phyloP scores from a whole-genome alignment of 2,329 filamentous ascomycete genomes.

The Purpureocillium takamizusanense region DNA sequence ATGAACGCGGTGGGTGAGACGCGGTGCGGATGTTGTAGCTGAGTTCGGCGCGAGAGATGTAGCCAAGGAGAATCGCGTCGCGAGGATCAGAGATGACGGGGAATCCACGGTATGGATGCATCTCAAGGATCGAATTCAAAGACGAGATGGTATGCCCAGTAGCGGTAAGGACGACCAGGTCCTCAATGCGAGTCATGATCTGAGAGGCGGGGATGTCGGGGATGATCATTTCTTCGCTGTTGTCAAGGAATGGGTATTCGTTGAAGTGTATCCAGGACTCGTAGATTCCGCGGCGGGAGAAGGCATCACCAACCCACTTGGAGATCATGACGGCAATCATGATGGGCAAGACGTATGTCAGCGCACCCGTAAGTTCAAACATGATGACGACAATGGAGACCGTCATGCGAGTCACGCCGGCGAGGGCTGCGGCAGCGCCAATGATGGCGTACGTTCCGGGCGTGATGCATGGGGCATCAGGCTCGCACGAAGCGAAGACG shows the following conservation, averaged over 20 bases:
- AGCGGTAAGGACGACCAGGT: conserved; percentile 79
- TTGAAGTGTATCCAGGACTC: conserved; percentile 97
- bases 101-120: conserved; percentile 79
- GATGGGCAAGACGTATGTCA: conserved; percentile 94
- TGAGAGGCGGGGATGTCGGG: conserved; percentile 80
- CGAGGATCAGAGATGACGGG: conserved; percentile 75
- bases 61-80: conserved; percentile 75
- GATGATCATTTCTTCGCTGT: conserved; percentile 69
- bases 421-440: conserved; percentile 87
- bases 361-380: conserved; percentile 93
- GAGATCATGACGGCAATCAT: conserved; percentile 98
- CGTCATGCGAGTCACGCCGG: conserved; percentile 90
- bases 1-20: conserved; percentile 44
- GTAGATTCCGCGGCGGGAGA: conserved; percentile 89
- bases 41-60: conserved; percentile 88
- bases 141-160: conserved; percentile 79
- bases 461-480: conserved; percentile 80
- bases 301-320: conserved; percentile 96
- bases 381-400: conserved; percentile 98
- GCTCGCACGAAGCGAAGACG: conserved; percentile 71
- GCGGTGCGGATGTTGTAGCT: conserved; percentile 61
- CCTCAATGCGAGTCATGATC: conserved; percentile 88
- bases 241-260: conserved; percentile 91
- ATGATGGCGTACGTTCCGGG: conserved; percentile 96
- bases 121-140: conserved; percentile 60